Base-by-base conservation (phyloP, 441 rosid species). In the Monsonia emarginata region DNA sequence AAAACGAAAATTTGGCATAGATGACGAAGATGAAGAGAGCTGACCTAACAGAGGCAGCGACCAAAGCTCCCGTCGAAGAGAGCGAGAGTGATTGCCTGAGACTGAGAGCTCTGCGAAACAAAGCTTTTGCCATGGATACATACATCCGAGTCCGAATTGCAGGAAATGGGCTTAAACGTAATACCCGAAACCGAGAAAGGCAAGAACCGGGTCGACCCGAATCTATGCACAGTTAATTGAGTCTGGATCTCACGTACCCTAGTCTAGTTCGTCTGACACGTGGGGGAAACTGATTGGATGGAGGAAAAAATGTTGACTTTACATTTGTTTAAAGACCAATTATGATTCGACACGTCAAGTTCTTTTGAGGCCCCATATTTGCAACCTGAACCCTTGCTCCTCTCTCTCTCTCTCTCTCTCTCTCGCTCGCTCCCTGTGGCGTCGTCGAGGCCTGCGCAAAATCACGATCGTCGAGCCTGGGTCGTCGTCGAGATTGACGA, bases 301-400 rank as follows among this genome's bases (percentile, higher is more conserved):
- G 13, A 36, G 46, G 46, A 32, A 40, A 68, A 64, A 50, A 54
- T 27, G 13, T 64, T 83, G 84, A 85, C 83, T 86, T 80, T 4
- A 32, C 5, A 24, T 19, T 10, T 28, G 0, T 11, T 0, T 3
- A 0, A 16, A 1, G 28, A 0, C 92, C 83, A 85, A 80, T 81
- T 21, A 26, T 5, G 0, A 38, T 1, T 36, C 46, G 83, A 78
- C 96, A 84, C 67, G 84, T 88, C 76, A 75, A 14, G 2, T 11
- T 1, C 3, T 48, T 8, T 65, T 70, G 84, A 80, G 86, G 70
- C 89, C 82, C 85, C 78, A 80, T 74, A 73, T 63, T 78, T 28
- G 19, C 56, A 69, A 78, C 82, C 88, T 88, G 88, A 79, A 75
- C 84, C 79, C 74, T 69, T 84, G 74, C 79, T 66, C 48, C 28